phyloP scores from a whole-genome alignment of 805 yeast species.

The Saccharomycopsis sp. region DNA sequence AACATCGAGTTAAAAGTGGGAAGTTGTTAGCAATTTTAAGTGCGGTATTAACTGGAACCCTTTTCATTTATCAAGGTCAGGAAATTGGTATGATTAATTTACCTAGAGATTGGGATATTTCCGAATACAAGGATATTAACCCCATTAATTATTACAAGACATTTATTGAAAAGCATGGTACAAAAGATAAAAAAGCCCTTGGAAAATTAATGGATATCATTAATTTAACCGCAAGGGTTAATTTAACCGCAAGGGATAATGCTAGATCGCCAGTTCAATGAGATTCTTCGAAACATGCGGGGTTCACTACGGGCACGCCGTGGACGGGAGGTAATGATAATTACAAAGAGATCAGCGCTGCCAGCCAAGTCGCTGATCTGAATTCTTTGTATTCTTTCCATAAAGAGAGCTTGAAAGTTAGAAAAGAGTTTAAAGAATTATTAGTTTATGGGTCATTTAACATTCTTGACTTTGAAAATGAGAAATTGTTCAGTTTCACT shows the following conservation, averaged over 20 bases:
- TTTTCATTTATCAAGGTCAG: constrained; percentile 55
- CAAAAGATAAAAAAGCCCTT: constrained; percentile 25
- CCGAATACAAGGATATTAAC: constrained; percentile 46
- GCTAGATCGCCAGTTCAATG: constrained; percentile 54
- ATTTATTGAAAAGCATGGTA: constrained; percentile 21
- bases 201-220: constrained; percentile 31
- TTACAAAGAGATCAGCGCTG: constrained; percentile 43
- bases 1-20: constrained; percentile 34
- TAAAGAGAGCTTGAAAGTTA: constrained; percentile 34
- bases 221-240: too few relatives aligned
- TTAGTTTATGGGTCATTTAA: constrained; percentile 41
- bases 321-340: constrained; percentile 49
- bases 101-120: constrained; percentile 38
- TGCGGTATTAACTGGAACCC: constrained; percentile 44
- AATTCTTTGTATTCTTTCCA: constrained; percentile 41
- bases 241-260: constrained; percentile 42
- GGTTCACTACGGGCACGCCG: constrained; percentile 43
- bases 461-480: constrained; percentile 37
- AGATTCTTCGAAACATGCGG: constrained; percentile 38
- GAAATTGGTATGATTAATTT: constrained; percentile 51
- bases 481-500: constrained; percentile 35
- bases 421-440: constrained; percentile 39
- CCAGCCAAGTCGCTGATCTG: constrained; percentile 38
- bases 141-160: constrained; percentile 36
- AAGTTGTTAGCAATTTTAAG: constrained; percentile 43